Conservation (phyloP, 805 yeast species). For the Teunomyces tritomae region DNA sequence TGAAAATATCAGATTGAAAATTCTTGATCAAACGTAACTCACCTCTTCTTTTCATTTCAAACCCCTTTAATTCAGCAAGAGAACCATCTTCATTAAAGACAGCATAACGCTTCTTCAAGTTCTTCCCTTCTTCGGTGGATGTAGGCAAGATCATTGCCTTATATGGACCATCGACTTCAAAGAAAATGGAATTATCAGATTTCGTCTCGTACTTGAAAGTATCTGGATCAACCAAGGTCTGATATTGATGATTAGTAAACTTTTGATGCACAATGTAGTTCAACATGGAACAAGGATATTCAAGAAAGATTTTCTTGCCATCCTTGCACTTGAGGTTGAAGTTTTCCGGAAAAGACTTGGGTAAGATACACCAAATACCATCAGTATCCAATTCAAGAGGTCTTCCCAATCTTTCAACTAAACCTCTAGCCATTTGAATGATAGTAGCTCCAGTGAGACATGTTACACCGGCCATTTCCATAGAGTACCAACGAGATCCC, state of each 20-base stretch:
- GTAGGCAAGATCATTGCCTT: constrained; percentile 97
- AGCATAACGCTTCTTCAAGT: constrained; percentile 93
- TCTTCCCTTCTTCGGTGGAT: constrained; percentile 96
- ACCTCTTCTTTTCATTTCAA: constrained; percentile 95
- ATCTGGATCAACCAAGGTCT: constrained; percentile 71
- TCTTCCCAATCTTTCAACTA: constrained; percentile 91
- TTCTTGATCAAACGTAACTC: constrained; percentile 90
- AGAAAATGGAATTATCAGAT: constrained; percentile 91
- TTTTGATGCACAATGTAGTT: constrained; percentile 87
- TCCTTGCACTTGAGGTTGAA: constrained; percentile 65
- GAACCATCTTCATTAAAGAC: constrained; percentile 95
- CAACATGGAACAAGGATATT: constrained; percentile 95
- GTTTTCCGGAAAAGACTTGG: constrained; percentile 90
- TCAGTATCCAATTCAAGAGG: constrained; percentile 97
- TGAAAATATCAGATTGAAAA: constrained; percentile 92
- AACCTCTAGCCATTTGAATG: constrained; percentile 91
- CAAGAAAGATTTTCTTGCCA: constrained; percentile 74
- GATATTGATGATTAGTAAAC: constrained; percentile 94
- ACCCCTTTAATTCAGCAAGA: constrained; percentile 93
- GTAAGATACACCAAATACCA: constrained; percentile 99
- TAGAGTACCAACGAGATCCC: constrained; percentile 98
- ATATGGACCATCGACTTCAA: constrained; percentile 98
- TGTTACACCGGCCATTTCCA: constrained; percentile 99
- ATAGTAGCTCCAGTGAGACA: constrained; percentile 97
- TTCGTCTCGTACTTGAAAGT: constrained; percentile 68